Evolutionary conservation across 2,329 filamentous ascomycete genomes (phyloP).

Genomic region (Penicillium palitans): DNA sequence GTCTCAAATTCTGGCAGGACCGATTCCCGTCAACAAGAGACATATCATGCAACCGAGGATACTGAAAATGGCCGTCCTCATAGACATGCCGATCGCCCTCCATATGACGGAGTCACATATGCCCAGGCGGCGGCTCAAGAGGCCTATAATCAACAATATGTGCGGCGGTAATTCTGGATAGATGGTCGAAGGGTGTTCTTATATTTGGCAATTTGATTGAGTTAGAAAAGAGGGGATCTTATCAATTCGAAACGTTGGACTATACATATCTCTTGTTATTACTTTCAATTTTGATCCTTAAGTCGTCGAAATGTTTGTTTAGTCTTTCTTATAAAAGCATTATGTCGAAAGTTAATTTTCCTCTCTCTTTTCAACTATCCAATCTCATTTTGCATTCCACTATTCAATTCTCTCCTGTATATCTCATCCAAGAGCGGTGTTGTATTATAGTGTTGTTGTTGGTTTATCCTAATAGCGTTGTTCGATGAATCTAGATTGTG

Average conservation of each 20-base stretch:
- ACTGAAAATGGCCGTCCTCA: neutral
- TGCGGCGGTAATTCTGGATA: neutral
- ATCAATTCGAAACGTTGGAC: neutral
- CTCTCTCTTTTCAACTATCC: neutral
- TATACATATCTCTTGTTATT: neutral
- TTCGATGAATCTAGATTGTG: neutral
- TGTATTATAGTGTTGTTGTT: neutral
- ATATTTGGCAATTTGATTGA: slow-evolving; percentile 46
- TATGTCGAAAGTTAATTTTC: neutral
- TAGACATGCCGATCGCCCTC: neutral
- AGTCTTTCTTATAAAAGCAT: neutral
- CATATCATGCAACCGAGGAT: neutral
- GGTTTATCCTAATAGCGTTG: neutral
- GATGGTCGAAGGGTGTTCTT: slow-evolving; percentile 40
- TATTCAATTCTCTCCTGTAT: neutral
- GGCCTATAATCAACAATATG: neutral
- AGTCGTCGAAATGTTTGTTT: neutral
- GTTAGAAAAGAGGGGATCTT: neutral
- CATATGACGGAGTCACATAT: neutral
- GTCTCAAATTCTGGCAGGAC: neutral
- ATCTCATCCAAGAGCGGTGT: neutral
- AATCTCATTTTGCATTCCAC: neutral
- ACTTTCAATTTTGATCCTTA: neutral
- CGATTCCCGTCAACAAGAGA: neutral
- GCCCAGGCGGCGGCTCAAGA: neutral